Conservation (phyloP, 2,329 filamentous ascomycete genomes). For the Xylaria sp. region DNA sequence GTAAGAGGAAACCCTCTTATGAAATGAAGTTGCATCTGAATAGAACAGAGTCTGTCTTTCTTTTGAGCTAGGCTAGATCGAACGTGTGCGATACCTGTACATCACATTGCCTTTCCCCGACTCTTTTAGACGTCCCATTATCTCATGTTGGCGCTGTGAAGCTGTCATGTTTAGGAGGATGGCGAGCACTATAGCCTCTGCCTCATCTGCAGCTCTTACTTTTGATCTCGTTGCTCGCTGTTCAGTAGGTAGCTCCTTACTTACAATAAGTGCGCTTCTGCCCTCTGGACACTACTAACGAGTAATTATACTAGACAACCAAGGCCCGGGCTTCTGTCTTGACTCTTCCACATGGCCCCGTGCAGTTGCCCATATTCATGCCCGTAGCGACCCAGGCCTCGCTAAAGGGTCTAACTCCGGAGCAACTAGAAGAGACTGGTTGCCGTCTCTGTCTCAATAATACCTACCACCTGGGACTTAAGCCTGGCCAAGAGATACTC, state of each 20-base stretch:
- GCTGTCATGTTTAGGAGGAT: constrained; percentile 50
- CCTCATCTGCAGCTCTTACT: constrained; percentile 72
- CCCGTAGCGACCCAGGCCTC: constrained; percentile 97
- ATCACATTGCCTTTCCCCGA: neutral
- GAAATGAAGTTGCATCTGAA: neutral
- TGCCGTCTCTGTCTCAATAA: constrained; percentile 96
- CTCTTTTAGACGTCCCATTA: neutral
- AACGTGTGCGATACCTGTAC: neutral
- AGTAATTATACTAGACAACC: constrained; percentile 73
- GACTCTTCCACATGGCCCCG: constrained; percentile 89
- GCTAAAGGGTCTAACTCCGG: constrained; percentile 91
- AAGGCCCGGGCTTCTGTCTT: constrained; percentile 91
- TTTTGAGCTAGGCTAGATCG: constrained; percentile 1
- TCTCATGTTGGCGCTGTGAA: constrained; percentile 14
- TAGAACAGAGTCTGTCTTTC: neutral
- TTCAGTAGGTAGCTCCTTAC: constrained; percentile 68
- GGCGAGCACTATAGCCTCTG: constrained; percentile 61
- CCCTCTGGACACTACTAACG: constrained; percentile 12
- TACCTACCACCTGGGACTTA: constrained; percentile 95
- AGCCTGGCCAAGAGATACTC: constrained; percentile 90
- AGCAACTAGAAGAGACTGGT: constrained; percentile 88
- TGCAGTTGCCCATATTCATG: constrained; percentile 96
- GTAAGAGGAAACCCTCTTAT: neutral
- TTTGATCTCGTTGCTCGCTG: constrained; percentile 83
- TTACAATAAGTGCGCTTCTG: neutral